These are phyloP conservation scores for Pestalotiopsis sp. DNA, from an alignment of 2,329 filamentous ascomycete species.

Conservation along the genomic window DNA sequence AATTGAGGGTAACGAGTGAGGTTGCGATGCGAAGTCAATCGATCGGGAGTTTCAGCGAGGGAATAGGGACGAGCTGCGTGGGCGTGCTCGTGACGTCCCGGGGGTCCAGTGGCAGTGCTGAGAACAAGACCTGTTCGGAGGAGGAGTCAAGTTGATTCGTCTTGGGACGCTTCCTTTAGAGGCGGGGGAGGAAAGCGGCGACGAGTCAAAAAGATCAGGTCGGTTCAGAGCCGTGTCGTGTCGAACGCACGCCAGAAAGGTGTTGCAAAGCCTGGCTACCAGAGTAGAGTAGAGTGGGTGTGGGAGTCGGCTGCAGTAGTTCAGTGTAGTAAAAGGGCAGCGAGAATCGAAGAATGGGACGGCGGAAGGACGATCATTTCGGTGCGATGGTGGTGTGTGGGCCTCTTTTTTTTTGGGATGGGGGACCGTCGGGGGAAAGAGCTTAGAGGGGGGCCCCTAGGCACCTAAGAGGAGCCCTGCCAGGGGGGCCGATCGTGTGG, in stretches of 20 bases:
- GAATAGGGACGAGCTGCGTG: background rate
- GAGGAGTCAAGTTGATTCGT: background rate
- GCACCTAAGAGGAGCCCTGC: background rate
- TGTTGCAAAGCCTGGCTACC: background rate
- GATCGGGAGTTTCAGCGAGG: conserved; percentile 2
- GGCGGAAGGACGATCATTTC: background rate
- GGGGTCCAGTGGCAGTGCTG: background rate
- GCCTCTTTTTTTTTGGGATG: background rate
- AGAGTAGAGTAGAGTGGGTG: background rate
- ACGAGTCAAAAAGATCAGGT: background rate
- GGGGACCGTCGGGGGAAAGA: background rate
- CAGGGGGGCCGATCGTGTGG: background rate
- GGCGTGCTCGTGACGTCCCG: conserved; percentile 7
- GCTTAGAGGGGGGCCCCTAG: background rate
- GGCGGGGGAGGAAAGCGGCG: background rate
- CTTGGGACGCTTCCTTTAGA: background rate
- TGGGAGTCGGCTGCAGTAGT: background rate
- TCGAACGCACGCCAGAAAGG: background rate
- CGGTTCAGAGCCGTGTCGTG: background rate
- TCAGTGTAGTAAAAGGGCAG: background rate
- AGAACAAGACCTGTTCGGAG: background rate
- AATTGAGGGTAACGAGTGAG: conserved; percentile 8
- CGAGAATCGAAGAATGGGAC: background rate
- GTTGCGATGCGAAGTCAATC: conserved; percentile 12
- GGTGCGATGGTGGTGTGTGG: background rate